Percentiles rank a stretch among this genome's conserved stretches.
These are phyloP conservation scores for Coniosporium tulheliwenetii DNA, from an alignment of 2,329 filamentous ascomycete species.

Conservation along the genomic window DNA sequence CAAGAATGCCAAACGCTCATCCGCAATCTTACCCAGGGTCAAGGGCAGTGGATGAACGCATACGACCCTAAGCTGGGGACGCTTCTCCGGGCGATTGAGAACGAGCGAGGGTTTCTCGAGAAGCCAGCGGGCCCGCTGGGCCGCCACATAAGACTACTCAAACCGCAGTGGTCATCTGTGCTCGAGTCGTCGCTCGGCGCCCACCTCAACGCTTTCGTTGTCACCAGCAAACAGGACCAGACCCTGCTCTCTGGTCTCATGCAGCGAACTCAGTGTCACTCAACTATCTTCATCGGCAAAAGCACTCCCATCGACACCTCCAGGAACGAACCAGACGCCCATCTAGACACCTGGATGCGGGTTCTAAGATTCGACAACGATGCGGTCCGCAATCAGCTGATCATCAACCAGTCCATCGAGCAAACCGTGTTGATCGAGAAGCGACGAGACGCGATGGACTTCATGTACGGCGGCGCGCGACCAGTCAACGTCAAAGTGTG, in stretches of 20 bases:
- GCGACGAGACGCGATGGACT: conserved; percentile 47
- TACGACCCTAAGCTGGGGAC: conserved; percentile 48
- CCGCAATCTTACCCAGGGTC: conserved; percentile 36
- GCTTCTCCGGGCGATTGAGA: conserved; percentile 52
- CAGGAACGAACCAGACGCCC: conserved; percentile 56
- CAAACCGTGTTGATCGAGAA: conserved; percentile 65
- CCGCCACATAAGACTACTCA: conserved; percentile 55
- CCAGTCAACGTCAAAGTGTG: conserved; percentile 59
- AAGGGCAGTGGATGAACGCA: conserved; percentile 43
- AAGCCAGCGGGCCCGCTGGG: conserved; percentile 78
- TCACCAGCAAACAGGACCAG: conserved; percentile 63
- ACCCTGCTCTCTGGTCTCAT: conserved; percentile 52
- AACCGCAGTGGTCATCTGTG: conserved; percentile 70
- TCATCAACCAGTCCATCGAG: conserved; percentile 72
- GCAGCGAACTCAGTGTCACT: conserved; percentile 36
- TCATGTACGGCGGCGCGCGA: conserved; percentile 46
- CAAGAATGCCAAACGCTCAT: conserved; percentile 34
- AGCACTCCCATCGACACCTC: conserved; percentile 39
- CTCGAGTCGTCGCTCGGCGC: conserved; percentile 64
- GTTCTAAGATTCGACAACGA: conserved; percentile 68
- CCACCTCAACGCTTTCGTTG: conserved; percentile 62
- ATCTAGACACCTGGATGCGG: conserved; percentile 64
- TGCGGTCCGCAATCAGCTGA: conserved; percentile 61
- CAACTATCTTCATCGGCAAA: conserved; percentile 47
- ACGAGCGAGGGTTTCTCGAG: conserved; percentile 51